Base-by-base conservation (phyloP, 2,329 filamentous ascomycete species). In the Stachybotrys chlorohalonatus region DNA sequence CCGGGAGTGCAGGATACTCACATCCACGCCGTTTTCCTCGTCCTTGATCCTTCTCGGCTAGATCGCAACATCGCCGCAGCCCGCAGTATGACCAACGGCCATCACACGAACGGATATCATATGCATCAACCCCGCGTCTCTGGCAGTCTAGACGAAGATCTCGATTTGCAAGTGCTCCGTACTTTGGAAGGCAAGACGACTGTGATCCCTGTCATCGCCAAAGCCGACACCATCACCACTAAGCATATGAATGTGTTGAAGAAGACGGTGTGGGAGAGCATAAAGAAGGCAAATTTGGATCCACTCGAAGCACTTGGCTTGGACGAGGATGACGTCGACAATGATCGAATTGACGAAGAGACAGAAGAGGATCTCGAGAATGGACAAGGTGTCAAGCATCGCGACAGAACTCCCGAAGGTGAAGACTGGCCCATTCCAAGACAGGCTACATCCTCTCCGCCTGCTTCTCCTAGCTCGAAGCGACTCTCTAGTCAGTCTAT, bases 151-250 rank as follows among this genome's bases (percentile, higher is more conserved):
- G 92, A 97, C 63, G 87, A 95, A 60, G 88, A 90, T 60, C 80
- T 99, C 9, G 94, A 99, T 66, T 75, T 99, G 30, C 91, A 96
- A 66, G 88, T 96, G 55, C 79, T 99, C 64, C 88, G 89, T 51
- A 88, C 87, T 15, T 81, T 99, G 31, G 86, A 95, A 69, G 88
- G 89, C 63, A 96, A 96, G 78, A 97, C 94, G 0, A 95, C 90
- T 0, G 90, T 97, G 56, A 90, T 99, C 50, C 94, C 94, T 0
- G 86, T 99, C 56, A 93, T 99, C 66, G 89, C 91, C 67, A 99
- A 99, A 73, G 93, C 94, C 46, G 94, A 99, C 69, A 96, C 92
- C 13, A 88, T 97, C 63, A 97, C 94, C n/a, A 86, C 88, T 0
- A 87, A 89, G 53, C 94, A 99, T 72, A 97, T 97, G 94, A 79